Evolutionary conservation across 768 basidiomycete species (phyloP), one percentile per base, ranked within the genome.

Genomic region (Termitomyces titanicus): DNA sequence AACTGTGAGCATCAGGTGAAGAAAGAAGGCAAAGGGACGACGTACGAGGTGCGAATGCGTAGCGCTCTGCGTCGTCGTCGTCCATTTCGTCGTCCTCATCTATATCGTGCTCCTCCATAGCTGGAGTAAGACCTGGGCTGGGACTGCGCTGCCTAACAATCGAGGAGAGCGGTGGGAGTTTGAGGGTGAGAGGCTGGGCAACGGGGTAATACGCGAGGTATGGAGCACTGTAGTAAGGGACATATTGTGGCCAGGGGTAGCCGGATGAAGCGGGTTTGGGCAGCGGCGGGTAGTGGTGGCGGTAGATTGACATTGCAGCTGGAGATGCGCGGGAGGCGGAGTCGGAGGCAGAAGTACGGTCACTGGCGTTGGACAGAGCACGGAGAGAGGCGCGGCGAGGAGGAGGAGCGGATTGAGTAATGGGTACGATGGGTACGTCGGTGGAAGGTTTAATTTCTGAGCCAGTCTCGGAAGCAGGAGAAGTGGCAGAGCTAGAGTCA

Each of bases 1-100:
- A 39, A 34, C n/a, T 37, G 0, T 22, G 7, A 18, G 15, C 25
- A 15, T 5, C n/a, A 18, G 20, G 12, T 46, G 43, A 10, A 8
- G 10, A 38, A 37, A n/a, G 17, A 3, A 10, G 29, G 29, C 2
- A 13, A 12, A 33, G 7, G 34, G 9, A 48, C 10, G 17, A 35
- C 51, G 29, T 53, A 53, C 56, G 37, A 42, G 51, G 50, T 27
- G 50, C 55, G 13, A 56, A 56, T 7, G 38, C 44, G 18, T 31
- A 31, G 18, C 9, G n/a, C 1, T 18, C 17, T 11, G 20, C 13
- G n/a, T 49, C 48, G n/a, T 38, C 35, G 17, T 11, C 47, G 5
- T 48, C 34, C 13, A 24, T 15, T 1, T 37, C 47, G 1, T 33
- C 5, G 17, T 47, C 50, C 6, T 34, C 35, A 12, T 39, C 42